These are phyloP conservation scores for Podila epicladia DNA, from an alignment of 192 early-diverging fungal genomes.

Conservation along the genomic window DNA sequence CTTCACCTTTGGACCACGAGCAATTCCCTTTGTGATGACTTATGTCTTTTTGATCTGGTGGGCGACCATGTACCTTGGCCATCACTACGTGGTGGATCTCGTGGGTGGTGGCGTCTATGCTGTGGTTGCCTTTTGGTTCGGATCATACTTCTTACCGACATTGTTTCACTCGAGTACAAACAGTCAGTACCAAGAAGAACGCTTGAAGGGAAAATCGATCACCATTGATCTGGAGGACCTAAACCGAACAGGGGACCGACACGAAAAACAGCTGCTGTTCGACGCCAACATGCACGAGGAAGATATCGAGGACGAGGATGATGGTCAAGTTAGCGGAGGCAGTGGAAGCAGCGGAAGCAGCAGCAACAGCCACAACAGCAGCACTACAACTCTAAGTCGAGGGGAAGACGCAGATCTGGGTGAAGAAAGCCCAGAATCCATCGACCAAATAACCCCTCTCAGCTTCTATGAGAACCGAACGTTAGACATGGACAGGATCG, in stretches of 20 bases:
- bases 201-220: not conserved
- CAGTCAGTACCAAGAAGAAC: not conserved
- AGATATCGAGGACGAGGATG: not conserved
- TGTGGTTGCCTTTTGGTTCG: constrained; percentile 60
- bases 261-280: constrained; percentile 40
- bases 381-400: not conserved
- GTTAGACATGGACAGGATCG: not conserved
- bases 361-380: constrained; percentile 8
- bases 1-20: constrained; percentile 51
- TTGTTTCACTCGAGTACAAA: constrained; percentile 17
- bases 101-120: constrained; percentile 73
- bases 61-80: constrained; percentile 80
- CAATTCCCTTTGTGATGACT: constrained; percentile 50
- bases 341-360: not conserved
- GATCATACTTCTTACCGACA: constrained; percentile 52
- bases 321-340: not conserved
- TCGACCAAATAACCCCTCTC: not conserved
- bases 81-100: constrained; percentile 79
- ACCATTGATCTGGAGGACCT: constrained; percentile 1
- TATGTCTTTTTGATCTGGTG: constrained; percentile 82
- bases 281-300: not conserved
- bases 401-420: not conserved
- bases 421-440: not conserved
- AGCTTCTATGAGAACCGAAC: not conserved
- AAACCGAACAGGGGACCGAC: constrained; percentile 6